These are phyloP conservation scores for Cordyceps cicadae DNA, from an alignment of 2,329 filamentous ascomycete genomes.

Conservation along the genomic window DNA sequence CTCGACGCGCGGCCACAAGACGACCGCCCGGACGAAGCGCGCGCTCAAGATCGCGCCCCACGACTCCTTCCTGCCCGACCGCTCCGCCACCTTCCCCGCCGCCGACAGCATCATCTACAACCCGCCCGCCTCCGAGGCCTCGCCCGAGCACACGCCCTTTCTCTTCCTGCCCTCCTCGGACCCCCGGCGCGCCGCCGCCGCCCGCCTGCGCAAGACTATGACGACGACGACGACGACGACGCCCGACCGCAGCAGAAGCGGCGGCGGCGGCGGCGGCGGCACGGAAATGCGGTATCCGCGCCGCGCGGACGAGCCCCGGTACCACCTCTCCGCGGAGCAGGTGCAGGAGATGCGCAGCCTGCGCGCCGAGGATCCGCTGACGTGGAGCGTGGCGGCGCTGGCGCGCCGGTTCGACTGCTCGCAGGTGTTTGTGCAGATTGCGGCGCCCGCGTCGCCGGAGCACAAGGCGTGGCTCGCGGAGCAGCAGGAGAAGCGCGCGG, in stretches of 20 bases:
- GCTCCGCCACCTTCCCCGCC: conserved; percentile 22
- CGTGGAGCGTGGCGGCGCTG: conserved; percentile 46
- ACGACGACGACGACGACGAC: conserved; percentile 14
- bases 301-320: conserved; percentile 26
- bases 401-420: conserved; percentile 49
- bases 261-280: too few relatives aligned
- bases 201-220: conserved; percentile 34
- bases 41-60: conserved; percentile 53
- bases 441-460: conserved; percentile 39
- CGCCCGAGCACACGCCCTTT: conserved; percentile 58
- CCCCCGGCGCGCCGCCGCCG: conserved; percentile 42
- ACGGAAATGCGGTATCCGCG: conserved; percentile 26
- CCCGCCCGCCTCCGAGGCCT: conserved; percentile 44
- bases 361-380: conserved; percentile 42
- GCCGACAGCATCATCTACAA: conserved; percentile 45
- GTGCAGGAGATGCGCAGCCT: conserved; percentile 53
- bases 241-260: conserved; percentile 15
- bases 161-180: conserved; percentile 54
- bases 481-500: conserved; percentile 40
- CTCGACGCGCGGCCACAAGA: conserved; percentile 37
- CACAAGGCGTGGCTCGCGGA: conserved; percentile 38
- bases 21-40: conserved; percentile 45
- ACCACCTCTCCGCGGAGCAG: conserved; percentile 47
- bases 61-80: conserved; percentile 46
- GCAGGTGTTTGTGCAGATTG: conserved; percentile 50